Base-by-base conservation (phyloP, 495 filamentous ascomycete species). In the Daldinia loculata region DNA sequence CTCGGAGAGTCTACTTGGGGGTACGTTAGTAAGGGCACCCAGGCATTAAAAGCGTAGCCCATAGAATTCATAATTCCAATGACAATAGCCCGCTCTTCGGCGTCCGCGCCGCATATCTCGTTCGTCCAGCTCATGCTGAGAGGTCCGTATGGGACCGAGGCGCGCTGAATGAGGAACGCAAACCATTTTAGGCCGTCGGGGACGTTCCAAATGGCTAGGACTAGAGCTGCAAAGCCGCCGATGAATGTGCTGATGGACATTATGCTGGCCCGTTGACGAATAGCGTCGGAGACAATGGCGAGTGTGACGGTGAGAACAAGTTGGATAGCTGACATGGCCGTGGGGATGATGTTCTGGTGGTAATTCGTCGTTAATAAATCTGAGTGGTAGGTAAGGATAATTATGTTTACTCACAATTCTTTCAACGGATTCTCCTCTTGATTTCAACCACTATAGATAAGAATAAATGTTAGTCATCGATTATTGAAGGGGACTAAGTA, bases 131-230 rank as follows among this genome's bases (percentile, higher is more conserved):
- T 72, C 80, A 83, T 75, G 74, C 77, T 68, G 71, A 81, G 56
- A 26, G 74, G 63, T 63, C 81, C 66, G 61, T 74, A 77, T 34
- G 71, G 69, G 5, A 77, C 69, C 14, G 63, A 34, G 5, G 69
- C 67, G 29, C 62, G 59, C 26, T 73, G 58, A 2, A 71, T 58
- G 56, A 82, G 72, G 67, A 85, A 87, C 1, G 84, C 83, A 58
- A 86, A 83, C 79, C 83, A 86, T 19, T 84, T 80, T 15, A 85
- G 75, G 0, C 79, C 76, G 36, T 82, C 78, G 1, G 83, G 82
- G 0, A 87, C 80, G n/a, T 82, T 77, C 86, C 85, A 88, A 8
- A 84, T 78, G 2, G 82, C 80, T 8, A 87, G 76, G 56, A 85
- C 77, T 15, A 84, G 69, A 52, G 76, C 69, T 0, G 79, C 77